These are phyloP conservation scores for Plasmodium inui DNA, from an alignment of 169 alveolate genomes.

Conservation along the genomic window DNA sequence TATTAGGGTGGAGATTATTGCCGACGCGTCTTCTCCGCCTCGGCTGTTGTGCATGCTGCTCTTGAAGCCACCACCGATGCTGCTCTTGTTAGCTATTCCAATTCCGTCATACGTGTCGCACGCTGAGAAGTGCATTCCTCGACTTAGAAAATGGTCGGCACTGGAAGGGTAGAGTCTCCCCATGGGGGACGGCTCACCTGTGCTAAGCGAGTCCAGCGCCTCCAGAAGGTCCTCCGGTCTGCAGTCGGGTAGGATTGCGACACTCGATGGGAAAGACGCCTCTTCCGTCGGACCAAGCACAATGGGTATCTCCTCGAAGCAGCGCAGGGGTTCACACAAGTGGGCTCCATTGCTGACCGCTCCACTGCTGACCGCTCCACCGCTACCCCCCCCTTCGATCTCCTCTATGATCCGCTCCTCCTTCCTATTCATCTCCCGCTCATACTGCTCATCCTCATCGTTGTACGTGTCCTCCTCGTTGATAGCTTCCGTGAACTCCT, in stretches of 20 bases:
- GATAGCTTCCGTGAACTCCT: slow-evolving; percentile 19
- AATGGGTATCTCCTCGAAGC: background rate
- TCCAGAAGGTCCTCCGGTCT: background rate
- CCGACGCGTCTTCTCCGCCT: slow-evolving; percentile 5
- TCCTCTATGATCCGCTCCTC: slow-evolving; percentile 32
- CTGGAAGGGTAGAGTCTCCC: background rate
- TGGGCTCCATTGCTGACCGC: background rate
- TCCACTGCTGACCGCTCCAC: background rate
- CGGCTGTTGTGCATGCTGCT: background rate
- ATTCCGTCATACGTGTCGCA: background rate
- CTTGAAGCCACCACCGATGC: background rate
- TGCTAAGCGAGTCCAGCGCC: background rate
- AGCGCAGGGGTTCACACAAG: background rate
- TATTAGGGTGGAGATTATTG: background rate
- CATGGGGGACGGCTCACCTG: background rate
- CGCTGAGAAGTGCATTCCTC: background rate
- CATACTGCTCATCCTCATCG: slow-evolving; percentile 56
- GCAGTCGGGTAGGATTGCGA: background rate
- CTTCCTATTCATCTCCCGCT: slow-evolving; percentile 5
- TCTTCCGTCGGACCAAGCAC: background rate
- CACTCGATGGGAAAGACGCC: background rate
- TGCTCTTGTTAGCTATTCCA: background rate
- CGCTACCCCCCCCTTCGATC: background rate
- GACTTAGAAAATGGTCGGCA: background rate
- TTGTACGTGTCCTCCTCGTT: slow-evolving; percentile 38